Percentiles rank a stretch among this genome's conserved stretches.
These are phyloP conservation scores for Glaciozyma antarctica DNA, from an alignment of 768 basidiomycete genomes.

Conservation along the genomic window DNA sequence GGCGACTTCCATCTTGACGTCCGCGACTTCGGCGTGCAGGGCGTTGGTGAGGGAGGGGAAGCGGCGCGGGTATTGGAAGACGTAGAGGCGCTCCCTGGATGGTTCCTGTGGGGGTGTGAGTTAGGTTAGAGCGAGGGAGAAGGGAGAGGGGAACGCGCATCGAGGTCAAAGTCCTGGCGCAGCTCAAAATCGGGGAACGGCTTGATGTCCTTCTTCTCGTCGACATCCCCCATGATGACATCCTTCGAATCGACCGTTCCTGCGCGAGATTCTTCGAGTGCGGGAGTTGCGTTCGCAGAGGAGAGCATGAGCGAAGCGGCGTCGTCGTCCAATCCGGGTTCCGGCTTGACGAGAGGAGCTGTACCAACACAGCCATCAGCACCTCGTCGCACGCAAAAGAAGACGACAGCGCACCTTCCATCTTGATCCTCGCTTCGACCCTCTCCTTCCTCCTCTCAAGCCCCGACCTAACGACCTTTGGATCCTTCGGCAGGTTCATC, in stretches of 20 bases:
- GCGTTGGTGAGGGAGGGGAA: conserved; percentile 29
- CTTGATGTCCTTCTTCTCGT: conserved; percentile 26
- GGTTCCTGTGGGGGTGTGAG: conserved; percentile 9
- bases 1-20: conserved; percentile 25
- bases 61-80: conserved; percentile 36
- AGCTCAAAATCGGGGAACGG: conserved; percentile 22
- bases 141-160: conserved; percentile 4
- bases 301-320: not conserved
- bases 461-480: conserved; percentile 23
- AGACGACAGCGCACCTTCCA: conserved; percentile 16
- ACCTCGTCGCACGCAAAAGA: not conserved
- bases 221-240: conserved; percentile 16
- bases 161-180: conserved; percentile 25
- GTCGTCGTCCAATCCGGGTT: conserved; percentile 15
- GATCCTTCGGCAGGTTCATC: conserved; percentile 30
- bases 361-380: not conserved
- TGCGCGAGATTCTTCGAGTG: conserved; percentile 1
- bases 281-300: conserved; percentile 3
- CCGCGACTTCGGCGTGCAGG: not conserved
- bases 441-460: conserved; percentile 27
- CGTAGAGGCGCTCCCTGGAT: conserved; percentile 32
- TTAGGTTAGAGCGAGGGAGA: not conserved
- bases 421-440: conserved; percentile 22
- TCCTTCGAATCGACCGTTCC: conserved; percentile 22
- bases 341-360: conserved; percentile 22